phyloP scores from a whole-genome alignment of 495 filamentous ascomycete species.

The Penicillium soppii region DNA sequence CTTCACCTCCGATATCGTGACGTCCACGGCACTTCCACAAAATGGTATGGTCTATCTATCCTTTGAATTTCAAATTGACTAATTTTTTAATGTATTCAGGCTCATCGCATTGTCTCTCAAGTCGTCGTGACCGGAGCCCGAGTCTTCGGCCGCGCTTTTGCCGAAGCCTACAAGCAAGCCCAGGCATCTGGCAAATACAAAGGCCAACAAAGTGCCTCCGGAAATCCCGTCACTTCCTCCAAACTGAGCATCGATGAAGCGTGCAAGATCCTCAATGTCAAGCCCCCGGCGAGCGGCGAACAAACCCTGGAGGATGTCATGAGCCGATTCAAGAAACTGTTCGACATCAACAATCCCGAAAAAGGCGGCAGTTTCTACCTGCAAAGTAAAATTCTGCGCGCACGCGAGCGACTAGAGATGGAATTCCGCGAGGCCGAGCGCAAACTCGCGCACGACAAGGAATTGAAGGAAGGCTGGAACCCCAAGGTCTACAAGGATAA shows the following conservation, averaged over 20 bases:
- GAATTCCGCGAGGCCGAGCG: conserved; percentile 59
- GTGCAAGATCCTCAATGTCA: conserved; percentile 96
- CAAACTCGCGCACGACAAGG: conserved; percentile 56
- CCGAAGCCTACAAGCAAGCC: conserved; percentile 90
- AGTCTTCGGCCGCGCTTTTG: conserved; percentile 89
- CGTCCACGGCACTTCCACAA: conserved; percentile 18
- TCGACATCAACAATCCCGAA: conserved; percentile 88
- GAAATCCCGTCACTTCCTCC: conserved; percentile 52
- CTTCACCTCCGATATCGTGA: conserved; percentile 28
- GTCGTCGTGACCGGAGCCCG: conserved; percentile 85
- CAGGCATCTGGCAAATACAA: conserved; percentile 80
- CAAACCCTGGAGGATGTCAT: conserved; percentile 73
- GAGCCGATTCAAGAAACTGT: conserved; percentile 89
- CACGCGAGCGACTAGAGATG: conserved; percentile 86
- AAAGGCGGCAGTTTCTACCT: conserved; percentile 98
- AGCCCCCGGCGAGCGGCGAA: conserved; percentile 77
- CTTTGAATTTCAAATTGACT: background rate
- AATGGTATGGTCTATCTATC: conserved; percentile 28
- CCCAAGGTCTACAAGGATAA: conserved; percentile 93
- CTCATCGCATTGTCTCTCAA: conserved; percentile 92
- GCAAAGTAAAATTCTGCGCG: conserved; percentile 92
- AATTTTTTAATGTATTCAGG: conserved; percentile 49
- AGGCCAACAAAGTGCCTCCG: conserved; percentile 51
- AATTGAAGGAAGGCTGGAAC: conserved; percentile 82
- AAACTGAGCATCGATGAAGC: conserved; percentile 93